Evolutionary conservation across 1,284 basidiomycete species (phyloP), one percentile per base, ranked within the genome.

Genomic region (Moniliella sp.): DNA sequence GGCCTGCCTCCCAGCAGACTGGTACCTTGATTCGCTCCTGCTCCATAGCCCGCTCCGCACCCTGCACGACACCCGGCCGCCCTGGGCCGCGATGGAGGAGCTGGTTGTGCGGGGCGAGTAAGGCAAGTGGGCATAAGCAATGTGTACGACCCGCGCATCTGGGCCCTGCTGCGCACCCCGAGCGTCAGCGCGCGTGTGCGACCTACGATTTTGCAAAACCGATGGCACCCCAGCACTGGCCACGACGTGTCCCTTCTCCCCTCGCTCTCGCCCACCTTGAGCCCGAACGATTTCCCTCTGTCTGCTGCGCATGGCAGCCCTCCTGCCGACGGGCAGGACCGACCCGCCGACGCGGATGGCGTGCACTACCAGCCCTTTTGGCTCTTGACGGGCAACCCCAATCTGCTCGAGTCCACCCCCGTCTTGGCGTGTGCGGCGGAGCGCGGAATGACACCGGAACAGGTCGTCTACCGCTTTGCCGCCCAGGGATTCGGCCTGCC

Each of bases 171-270:
- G 4, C 28, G 33, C 3, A n/a, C 11, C 4, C 14, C 11, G 14
- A 32, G 43, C 10, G 25, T 42, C 10, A 31, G 10, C 9, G 25
- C 15, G 5, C 27, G 30, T 18, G 45, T 54, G 21, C 37, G 41
- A 2, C 48, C 50, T 1, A 18, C 18, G 10, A 34, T 54, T 7
- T 31, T 57, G n/a, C 54, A 57, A 35, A 57, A 57, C 30, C 35
- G 54, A 11, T 57, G 52, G 52, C 54, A 57, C 28, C 35, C 37
- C 25, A 45, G 49, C 2, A 56, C 50, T 0, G 50, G 53, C 3
- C 54, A 57, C 39, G 54, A 57, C 25, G 50, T 57, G 1, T 52
- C 52, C 0, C 40, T 57, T 1, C 40, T 57, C 15, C 35, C 46
- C 2, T 34, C 45, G 3, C 47, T 57, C 21, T 40, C 35, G 5